Evolutionary conservation across 805 yeast genomes (phyloP), one percentile per base, ranked within the genome.

Genomic region (Candida andamanensis): DNA sequence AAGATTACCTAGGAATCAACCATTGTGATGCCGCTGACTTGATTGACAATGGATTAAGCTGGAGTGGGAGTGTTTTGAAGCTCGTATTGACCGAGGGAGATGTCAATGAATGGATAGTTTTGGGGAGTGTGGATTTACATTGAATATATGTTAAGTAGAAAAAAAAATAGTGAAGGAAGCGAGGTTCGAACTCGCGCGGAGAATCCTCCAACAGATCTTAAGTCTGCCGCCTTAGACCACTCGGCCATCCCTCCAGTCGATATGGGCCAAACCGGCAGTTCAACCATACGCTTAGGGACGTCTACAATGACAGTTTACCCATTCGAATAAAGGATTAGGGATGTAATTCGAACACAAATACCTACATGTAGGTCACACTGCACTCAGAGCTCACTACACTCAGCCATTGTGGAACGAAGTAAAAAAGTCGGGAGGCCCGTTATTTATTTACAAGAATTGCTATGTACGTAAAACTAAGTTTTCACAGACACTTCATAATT

Each of bases 81-180:
- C 67, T 83, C 32, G 85, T 83, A 5, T 63, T 65, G 13, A 80
- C 87, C 47, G 81, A 76, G 44, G 90, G 90, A 0, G 84, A 81
- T 4, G 78, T 78, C 5, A 71, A 65, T 28, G 72, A 78, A 34
- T 83, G 94, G 94, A 60, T 69, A 24, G 70, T 70, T 1, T 58
- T 82, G 37, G 90, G 86, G 2, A 62, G 64, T 25, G 71, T 67
- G 5, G 70, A 63, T 39, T 45, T 66, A 26, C 68, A 64, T 38
- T 54, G 31, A 35, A n/a, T n/a, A n/a, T n/a, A 11, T 8, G 23
- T 23, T 19, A 19, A 19, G 22, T 19, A 29, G 15, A 9, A 22
- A 11, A 55, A 58, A 55, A 51, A 40, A 55, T 57, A 54, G 40
- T 64, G 70, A 63, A 64, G 69, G 69, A 54, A 61, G 69, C 69